Evolutionary conservation across 805 yeast genomes (phyloP).

Genomic region (Torulaspora gathmanii): DNA sequence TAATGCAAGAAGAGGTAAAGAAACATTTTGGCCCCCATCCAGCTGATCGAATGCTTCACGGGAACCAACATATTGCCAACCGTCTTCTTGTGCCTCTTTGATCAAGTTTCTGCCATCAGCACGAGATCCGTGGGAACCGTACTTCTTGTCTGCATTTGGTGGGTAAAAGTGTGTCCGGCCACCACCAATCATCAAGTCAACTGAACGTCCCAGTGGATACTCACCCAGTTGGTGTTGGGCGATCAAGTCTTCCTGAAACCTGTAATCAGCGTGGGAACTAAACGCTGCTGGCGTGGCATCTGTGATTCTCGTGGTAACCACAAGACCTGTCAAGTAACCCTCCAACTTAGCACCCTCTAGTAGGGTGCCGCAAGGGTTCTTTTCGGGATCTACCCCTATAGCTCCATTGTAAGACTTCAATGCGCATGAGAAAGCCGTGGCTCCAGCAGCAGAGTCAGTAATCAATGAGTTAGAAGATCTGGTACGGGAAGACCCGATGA

Average conservation of each 20-base stretch:
- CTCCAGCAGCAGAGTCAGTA: slow-evolving; percentile 97
- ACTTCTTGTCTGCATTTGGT: slow-evolving; percentile 25
- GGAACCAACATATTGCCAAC: slow-evolving; percentile 62
- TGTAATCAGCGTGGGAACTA: slow-evolving; percentile 68
- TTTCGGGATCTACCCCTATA: slow-evolving; percentile 70
- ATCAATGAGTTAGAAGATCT: slow-evolving; percentile 69
- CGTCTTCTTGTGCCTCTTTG: slow-evolving; percentile 48
- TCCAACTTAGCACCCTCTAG: slow-evolving; percentile 79
- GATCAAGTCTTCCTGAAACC: slow-evolving; percentile 77
- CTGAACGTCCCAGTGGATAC: slow-evolving; percentile 71
- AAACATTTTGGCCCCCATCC: slow-evolving; percentile 54
- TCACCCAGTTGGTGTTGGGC: slow-evolving; percentile 84
- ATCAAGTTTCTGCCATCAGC: slow-evolving; percentile 65
- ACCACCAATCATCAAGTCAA: slow-evolving; percentile 86
- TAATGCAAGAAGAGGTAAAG: slow-evolving; percentile 71
- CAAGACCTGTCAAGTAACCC: slow-evolving; percentile 83
- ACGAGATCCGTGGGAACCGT: slow-evolving; percentile 53
- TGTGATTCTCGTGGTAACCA: slow-evolving; percentile 86
- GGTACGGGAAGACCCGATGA: slow-evolving; percentile 83
- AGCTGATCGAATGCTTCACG: slow-evolving; percentile 55
- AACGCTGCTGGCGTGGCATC: slow-evolving; percentile 96
- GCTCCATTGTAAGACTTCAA: slow-evolving; percentile 85
- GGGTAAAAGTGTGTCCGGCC: slow-evolving; percentile 84
- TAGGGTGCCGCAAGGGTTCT: slow-evolving; percentile 79
- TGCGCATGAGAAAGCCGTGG: slow-evolving; percentile 87